Base-by-base conservation (phyloP, 2,329 filamentous ascomycete genomes). In the Pseudohalonectria lignicola region DNA sequence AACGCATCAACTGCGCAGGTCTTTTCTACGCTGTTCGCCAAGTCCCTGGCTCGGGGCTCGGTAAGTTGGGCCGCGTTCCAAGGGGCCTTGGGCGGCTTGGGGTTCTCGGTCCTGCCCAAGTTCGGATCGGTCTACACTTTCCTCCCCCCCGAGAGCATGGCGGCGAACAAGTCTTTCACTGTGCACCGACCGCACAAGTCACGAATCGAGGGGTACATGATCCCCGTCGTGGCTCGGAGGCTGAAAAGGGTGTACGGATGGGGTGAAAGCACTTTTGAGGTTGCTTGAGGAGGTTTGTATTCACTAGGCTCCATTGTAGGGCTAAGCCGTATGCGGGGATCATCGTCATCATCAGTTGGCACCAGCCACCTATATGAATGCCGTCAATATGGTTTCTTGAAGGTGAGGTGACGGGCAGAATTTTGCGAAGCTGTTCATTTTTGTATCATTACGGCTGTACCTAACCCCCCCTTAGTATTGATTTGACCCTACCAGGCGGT, bases 71-170 rank as follows among this genome's bases (percentile, higher is more conserved):
- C 42, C 0, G 49, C 52, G 0, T 69, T 70, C 20, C 54, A 58
- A 37, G 45, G 51, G 1, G 65, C 62, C 17, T 61, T 69, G 57
- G 50, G 45, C 1, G 60, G 62, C 6, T 23, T 67, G 25, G 56
- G 53, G 2, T 69, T 69, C 42, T 60, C 59, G 0, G 49, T 67
- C 2, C 9, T 56, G 2, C 58, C 62, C 2, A 62, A 54, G 40
- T 56, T 56, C 26, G 63, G 64, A 3, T 67, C 64, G 0, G 53
- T 63, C 2, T 65, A 59, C 43, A 66, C 57, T 1, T 64, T 65
- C 39, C 31, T 37, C 1, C 60, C 60, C 0, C 52, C 60, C 0
- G 45, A 50, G 15, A 41, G 15, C 1, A 49, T 57, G 47, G 40
- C 25, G 0, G 47, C 47, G 6, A 44, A 50, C 9, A 50, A 43